Base-by-base conservation (phyloP, 768 basidiomycete genomes). In the Roridomyces roridus region DNA sequence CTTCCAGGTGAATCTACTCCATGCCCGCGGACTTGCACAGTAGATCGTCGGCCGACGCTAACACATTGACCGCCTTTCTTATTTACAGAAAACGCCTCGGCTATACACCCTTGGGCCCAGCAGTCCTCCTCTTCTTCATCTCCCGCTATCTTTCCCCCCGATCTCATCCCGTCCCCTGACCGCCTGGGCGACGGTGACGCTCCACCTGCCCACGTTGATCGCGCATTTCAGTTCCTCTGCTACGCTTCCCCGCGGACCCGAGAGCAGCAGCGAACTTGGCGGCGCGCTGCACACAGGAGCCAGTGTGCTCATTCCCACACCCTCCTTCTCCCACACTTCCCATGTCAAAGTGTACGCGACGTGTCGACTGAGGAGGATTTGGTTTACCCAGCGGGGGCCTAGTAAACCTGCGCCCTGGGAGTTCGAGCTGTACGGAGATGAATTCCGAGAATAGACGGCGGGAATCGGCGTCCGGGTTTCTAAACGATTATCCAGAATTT, bases 291-390 rank as follows among this genome's bases (percentile, higher is more conserved):
- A n/a, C n/a, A n/a, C 62, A 47, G 46, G 47, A 36, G 43, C 53
- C 34, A 45, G 60, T n/a, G n/a, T n/a, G n/a, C n/a, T n/a, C 69
- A 65, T 77, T 37, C 89, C 90, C 20, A 75, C 72, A 57, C 84
- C 84, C 44, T 72, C 72, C 43, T 89, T 85, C 67, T 84, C 87
- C 0, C 84, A 89, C 74, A 77, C 88, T 42, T 80, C 84, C n/a
- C 89, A 85, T 64, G 76, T 92, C 62, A 88, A 86, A 68, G 80
- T 93, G 41, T 88, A 91, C 67, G 89, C 90, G 20, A 90, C 82
- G 34, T 93, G 91, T 72, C 82, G 91, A 34, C 71, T 93, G 63
- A 77, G 88, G 59, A 77, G 91, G 66, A 83, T 93, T 25, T 93
- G 91, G 91, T 83, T 92, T 69, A 83, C 80, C 60, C 82, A 88